Evolutionary conservation across 768 basidiomycete species (phyloP).

Genomic region (Xerocomellus chrysenteron): DNA sequence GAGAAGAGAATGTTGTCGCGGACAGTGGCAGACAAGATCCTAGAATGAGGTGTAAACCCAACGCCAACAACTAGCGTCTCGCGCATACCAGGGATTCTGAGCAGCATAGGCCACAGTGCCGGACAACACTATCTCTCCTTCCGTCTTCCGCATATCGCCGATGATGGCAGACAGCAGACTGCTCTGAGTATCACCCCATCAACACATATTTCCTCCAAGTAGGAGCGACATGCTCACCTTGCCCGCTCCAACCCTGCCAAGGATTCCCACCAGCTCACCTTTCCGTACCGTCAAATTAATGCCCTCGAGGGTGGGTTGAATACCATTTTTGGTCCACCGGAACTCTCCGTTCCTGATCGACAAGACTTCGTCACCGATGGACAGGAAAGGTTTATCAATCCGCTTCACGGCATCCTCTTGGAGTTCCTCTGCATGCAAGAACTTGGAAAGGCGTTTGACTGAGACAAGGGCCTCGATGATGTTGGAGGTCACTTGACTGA

Average conservation of each 20-base stretch:
- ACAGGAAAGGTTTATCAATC: slow-evolving; percentile 41
- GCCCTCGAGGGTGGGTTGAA: slow-evolving; percentile 67
- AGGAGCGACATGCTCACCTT: slow-evolving; percentile 51
- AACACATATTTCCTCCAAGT: neutral
- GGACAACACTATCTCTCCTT: slow-evolving; percentile 68
- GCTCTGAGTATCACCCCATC: slow-evolving; percentile 40
- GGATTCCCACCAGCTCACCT: slow-evolving; percentile 80
- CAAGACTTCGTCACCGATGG: slow-evolving; percentile 65
- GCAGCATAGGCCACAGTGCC: slow-evolving; percentile 82
- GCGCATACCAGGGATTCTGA: slow-evolving; percentile 77
- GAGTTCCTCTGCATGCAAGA: slow-evolving; percentile 77
- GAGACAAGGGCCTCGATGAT: slow-evolving; percentile 88
- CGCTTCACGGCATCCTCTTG: slow-evolving; percentile 73
- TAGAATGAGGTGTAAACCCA: slow-evolving; percentile 21
- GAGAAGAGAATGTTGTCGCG: slow-evolving; percentile 92
- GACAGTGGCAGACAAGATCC: slow-evolving; percentile 84
- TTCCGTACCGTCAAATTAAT: slow-evolving; percentile 75
- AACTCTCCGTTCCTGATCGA: slow-evolving; percentile 79
- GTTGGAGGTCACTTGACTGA: slow-evolving; percentile 71
- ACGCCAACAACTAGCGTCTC: neutral
- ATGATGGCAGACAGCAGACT: slow-evolving; percentile 78
- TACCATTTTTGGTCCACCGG: slow-evolving; percentile 61
- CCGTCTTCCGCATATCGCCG: slow-evolving; percentile 78
- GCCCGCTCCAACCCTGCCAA: slow-evolving; percentile 89
- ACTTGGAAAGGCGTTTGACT: slow-evolving; percentile 70